Base-by-base conservation (phyloP, 148 eudicot species). In the Arctostaphylos glauca region DNA sequence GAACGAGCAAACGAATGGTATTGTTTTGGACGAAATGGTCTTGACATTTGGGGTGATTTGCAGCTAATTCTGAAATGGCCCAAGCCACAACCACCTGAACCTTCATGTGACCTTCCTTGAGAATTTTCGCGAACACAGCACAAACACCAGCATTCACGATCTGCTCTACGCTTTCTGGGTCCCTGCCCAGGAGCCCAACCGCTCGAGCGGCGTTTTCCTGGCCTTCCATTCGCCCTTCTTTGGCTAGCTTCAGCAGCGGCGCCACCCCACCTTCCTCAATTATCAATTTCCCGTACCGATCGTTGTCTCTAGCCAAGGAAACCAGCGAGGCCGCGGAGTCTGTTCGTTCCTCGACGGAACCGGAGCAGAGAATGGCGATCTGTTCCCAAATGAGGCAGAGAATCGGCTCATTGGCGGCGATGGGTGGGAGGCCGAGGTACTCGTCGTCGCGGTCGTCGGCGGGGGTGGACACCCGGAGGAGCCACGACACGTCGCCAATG, bases 381-480 rank as follows among this genome's bases (percentile, higher is more conserved):
- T 95, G 98, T 72, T 95, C 97, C 98, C 98, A 95, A 19, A 95
- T 95, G 4, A 93, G 80, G 58, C 97, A 92, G 4, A 95, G 55
- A 48, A 93, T 95, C 3, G 98, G 98, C 91, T 95, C 98, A 50
- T 93, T 92, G 6, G 94, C 87, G 0, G 97, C 98, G 48, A 95
- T 95, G 0, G 98, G 98, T 0, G 97, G 98, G 5, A 95, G 82
- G 2, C 98, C 98, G 0, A 92, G 84, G 81, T 88, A 91, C 5
- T 93, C 95, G 18, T 91, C 91, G 47, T 89, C 94, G 21, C 90
- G 80, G 8, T 91, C 92, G 18, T 90, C 92, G 18, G 89, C 90
- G 0, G 94, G 83, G 2, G 92, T 86, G 1, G 98, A 88, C 0
- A 92, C 98, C 9, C 95, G 93, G 67, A 94, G 89, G 41, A 94